Base-by-base conservation (phyloP, 306 rosid species). In the Vigna reflexopilosa region DNA sequence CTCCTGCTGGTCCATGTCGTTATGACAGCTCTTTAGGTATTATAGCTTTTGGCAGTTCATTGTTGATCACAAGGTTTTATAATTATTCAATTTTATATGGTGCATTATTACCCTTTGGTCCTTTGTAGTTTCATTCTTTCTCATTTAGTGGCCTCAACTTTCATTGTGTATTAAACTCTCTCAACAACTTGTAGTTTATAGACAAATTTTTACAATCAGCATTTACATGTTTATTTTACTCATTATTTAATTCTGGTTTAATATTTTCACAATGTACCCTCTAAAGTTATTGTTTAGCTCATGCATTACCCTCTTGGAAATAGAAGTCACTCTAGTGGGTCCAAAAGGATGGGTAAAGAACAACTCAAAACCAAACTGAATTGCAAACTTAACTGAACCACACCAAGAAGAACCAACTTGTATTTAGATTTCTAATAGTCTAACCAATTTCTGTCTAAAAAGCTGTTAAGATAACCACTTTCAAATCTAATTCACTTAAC, bases 1-100 rank as follows among this genome's bases (percentile, higher is more conserved):
- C 98, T 68, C 92, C 96, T 22, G 98, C 90, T 70, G 98, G 98
- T 81, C 88, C 98, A n/a, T 95, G 98, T 74, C 98, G 98, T 30
- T 95, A 90, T 82, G 98, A 95, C 83, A 95, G 98, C 87, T 95
- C 98, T 57, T 87, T 92, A 76, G 97, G 98, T 95, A 91, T 79
- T 70, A 72, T 70, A 14, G 49, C 22, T 51, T 82, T 75, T 51
- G 4, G 51, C 69, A 48, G 28, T 26, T 81, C 72, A 63, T 66
- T 17, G 30, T 58, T 59, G 7, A 24, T 79, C 28, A 51, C 62
- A 72, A 82, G 55, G 44, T 78, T 65, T 80, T 73, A 52, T 73
- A 47, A 44, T 54, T 52, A 73, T 66, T 69, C 65, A 22, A 34
- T 75, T 75, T n/a, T 12, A 7, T 68, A 12, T 76, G 20, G 79